Evolutionary conservation across 2,329 filamentous ascomycete species (phyloP).

Genomic region (Raffaelea arxii): DNA sequence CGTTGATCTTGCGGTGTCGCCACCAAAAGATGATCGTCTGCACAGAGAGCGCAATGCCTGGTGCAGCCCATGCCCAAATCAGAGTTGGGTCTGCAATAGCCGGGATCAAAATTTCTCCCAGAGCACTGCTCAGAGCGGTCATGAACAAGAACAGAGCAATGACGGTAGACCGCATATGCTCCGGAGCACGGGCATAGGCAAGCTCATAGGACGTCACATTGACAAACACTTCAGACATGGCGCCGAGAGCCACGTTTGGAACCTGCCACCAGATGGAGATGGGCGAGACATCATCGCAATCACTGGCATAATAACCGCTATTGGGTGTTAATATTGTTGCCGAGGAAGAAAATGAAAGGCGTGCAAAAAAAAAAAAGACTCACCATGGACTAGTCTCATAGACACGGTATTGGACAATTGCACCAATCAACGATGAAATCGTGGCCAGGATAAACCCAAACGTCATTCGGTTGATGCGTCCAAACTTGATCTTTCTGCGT

Average conservation of each 20-base stretch:
- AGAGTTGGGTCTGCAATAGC: constrained; percentile 31
- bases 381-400: constrained; percentile 46
- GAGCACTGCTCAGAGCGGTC: constrained; percentile 44
- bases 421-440: constrained; percentile 35
- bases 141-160: constrained; percentile 48
- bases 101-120: constrained; percentile 33
- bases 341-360: too few relatives aligned
- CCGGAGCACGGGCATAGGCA: constrained; percentile 58
- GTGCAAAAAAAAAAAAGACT: too few relatives aligned
- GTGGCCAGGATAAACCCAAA: constrained; percentile 41
- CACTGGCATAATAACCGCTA: constrained; percentile 37
- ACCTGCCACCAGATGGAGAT: constrained; percentile 44
- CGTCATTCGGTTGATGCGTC: constrained; percentile 46
- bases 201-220: constrained; percentile 58
- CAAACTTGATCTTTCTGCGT: constrained; percentile 41
- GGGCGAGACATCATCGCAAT: constrained; percentile 26
- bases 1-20: constrained; percentile 33
- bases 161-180: constrained; percentile 52
- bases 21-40: constrained; percentile 39
- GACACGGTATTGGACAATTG: constrained; percentile 47
- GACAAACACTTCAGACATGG: constrained; percentile 45
- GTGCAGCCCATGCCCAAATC: constrained; percentile 33
- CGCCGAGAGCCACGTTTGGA: constrained; percentile 39
- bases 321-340: too few relatives aligned
- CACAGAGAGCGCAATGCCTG: constrained; percentile 34